Percentiles rank a stretch among this genome's conserved stretches.
Evolutionary conservation across 2,329 filamentous ascomycete genomes (phyloP).

Genomic region (Ophiocordyceps polyrhachis-furcata): DNA sequence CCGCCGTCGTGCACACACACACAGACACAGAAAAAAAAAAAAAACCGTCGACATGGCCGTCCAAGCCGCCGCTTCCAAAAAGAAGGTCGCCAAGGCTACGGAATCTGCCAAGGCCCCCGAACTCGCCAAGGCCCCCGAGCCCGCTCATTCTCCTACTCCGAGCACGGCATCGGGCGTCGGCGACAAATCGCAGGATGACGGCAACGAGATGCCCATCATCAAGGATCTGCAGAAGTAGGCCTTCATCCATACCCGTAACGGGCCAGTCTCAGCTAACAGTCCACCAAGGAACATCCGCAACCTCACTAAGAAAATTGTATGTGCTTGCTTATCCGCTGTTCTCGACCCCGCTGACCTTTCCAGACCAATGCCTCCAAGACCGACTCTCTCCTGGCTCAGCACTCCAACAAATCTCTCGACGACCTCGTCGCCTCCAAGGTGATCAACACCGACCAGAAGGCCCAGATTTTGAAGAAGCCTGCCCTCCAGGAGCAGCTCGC

Average conservation of each 20-base stretch:
- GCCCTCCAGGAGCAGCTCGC: conserved; percentile 47
- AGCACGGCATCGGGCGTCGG: conserved; percentile 24
- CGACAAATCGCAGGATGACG: conserved; percentile 37
- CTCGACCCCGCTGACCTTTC: background rate
- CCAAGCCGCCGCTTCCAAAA: conserved; percentile 46
- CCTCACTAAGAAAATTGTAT: conserved; percentile 82
- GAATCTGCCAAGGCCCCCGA: conserved; percentile 23
- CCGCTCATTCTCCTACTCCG: conserved; percentile 36
- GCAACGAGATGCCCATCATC: conserved; percentile 58
- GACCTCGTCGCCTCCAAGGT: conserved; percentile 52
- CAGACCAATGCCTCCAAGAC: conserved; percentile 56
- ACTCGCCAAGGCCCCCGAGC: conserved; percentile 29
- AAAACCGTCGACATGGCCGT: conserved; percentile 33
- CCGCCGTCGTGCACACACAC: conserved; percentile 1
- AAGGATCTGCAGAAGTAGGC: conserved; percentile 80
- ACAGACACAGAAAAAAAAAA: no score
- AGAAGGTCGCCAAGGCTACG: conserved; percentile 26
- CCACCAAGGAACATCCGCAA: conserved; percentile 64
- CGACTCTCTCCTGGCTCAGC: conserved; percentile 48
- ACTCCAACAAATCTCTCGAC: conserved; percentile 52
- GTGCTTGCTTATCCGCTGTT: conserved; percentile 13
- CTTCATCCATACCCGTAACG: background rate
- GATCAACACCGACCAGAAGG: conserved; percentile 67
- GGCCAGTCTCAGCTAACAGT: background rate
- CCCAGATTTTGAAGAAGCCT: conserved; percentile 61